These are phyloP conservation scores for Rhodosporidiobolus sp. DNA, from an alignment of 768 basidiomycete species.

Conservation along the genomic window DNA sequence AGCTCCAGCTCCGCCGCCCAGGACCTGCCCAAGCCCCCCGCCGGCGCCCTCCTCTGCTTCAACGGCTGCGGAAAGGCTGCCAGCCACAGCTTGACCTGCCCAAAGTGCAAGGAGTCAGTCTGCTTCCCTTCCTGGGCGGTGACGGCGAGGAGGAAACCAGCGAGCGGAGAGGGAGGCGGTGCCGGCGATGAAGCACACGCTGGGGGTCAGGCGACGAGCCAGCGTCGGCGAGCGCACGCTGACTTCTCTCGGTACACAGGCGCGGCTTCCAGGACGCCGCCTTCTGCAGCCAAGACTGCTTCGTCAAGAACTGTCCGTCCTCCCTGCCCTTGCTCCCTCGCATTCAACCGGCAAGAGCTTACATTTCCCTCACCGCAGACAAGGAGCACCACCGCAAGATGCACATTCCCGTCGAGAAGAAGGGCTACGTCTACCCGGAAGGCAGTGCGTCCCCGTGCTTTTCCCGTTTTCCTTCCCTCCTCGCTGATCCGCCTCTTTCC, in stretches of 20 bases:
- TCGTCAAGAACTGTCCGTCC: conserved; percentile 28
- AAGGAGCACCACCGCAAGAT: conserved; percentile 11
- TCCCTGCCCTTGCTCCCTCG: neutral
- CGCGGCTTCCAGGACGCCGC: conserved; percentile 12
- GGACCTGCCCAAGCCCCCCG: no score
- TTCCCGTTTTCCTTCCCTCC: neutral
- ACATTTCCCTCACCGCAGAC: neutral
- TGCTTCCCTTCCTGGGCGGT: neutral
- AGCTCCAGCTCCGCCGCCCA: no score
- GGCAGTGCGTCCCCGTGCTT: conserved; percentile 9
- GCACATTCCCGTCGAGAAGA: neutral
- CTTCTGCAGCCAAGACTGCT: conserved; percentile 34
- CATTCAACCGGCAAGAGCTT: no score
- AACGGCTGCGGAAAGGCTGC: conserved; percentile 28
- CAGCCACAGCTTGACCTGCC: neutral
- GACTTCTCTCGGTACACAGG: neutral
- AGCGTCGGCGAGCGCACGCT: neutral
- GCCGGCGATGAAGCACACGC: neutral
- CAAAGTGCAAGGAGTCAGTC: conserved; percentile 11
- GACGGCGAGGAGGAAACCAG: neutral
- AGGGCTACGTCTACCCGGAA: conserved; percentile 8
- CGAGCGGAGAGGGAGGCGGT: neutral
- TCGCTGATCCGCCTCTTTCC: neutral
- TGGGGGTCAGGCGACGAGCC: neutral
- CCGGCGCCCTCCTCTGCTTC: conserved; percentile 2